These are phyloP conservation scores for Neonothopanus nambi DNA, from an alignment of 1,284 basidiomycete genomes.

Conservation along the genomic window DNA sequence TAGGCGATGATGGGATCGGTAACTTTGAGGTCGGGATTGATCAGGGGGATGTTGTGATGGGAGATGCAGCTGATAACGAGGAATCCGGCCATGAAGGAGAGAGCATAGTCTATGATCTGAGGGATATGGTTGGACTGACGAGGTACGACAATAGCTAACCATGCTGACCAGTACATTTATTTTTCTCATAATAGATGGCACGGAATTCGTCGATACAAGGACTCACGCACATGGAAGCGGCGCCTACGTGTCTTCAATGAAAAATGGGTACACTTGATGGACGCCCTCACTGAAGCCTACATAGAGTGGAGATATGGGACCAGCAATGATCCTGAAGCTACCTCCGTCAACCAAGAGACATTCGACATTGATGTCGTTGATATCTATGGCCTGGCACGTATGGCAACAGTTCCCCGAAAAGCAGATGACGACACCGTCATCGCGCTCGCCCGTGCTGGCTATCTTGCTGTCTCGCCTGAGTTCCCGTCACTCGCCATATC, in stretches of 20 bases:
- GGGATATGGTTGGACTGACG: background rate
- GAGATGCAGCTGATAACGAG: no score
- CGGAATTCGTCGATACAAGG: background rate
- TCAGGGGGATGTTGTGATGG: no score
- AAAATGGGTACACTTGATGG: background rate
- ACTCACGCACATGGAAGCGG: background rate
- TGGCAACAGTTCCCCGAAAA: background rate
- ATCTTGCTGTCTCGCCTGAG: conserved; percentile 2
- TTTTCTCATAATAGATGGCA: background rate
- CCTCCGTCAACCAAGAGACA: background rate
- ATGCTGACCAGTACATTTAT: background rate
- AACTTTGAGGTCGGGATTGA: background rate
- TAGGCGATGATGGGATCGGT: background rate
- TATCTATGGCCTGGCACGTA: background rate
- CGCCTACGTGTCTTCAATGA: background rate
- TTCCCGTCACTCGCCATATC: background rate
- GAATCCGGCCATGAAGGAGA: background rate
- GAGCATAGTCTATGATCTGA: background rate
- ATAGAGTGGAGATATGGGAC: conserved; percentile 1
- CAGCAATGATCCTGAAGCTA: background rate
- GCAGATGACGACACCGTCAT: background rate
- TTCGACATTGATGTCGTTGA: conserved; percentile 2
- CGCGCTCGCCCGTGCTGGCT: conserved; percentile 2
- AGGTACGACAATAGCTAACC: background rate
- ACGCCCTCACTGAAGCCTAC: background rate